A percentile compares a stretch with the other conserved stretches of the same genome.
These are phyloP conservation scores for Ustilago bromivora DNA, from an alignment of 1,284 basidiomycete genomes.

Conservation along the genomic window DNA sequence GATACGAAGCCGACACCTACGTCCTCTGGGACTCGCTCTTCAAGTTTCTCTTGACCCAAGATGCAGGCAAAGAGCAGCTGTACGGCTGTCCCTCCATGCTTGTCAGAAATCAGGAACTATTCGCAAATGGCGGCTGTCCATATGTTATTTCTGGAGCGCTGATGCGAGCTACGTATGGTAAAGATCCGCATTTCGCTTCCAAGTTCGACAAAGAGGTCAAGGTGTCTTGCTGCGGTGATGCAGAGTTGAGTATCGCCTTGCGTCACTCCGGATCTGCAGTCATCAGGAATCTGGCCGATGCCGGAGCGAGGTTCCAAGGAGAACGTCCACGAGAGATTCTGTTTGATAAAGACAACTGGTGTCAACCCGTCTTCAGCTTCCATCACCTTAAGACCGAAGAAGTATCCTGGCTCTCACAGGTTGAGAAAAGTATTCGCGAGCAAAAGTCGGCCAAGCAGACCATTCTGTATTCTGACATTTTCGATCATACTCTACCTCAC, in stretches of 20 bases:
- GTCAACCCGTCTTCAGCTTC: slow-evolving; percentile 30
- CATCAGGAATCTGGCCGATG: slow-evolving; percentile 16
- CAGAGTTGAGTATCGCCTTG: slow-evolving; percentile 36
- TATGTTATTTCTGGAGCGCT: slow-evolving; percentile 39
- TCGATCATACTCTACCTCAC: slow-evolving; percentile 20
- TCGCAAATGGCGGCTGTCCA: slow-evolving; percentile 39
- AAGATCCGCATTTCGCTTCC: slow-evolving; percentile 18
- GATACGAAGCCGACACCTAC: slow-evolving; percentile 41
- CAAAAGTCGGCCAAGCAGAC: slow-evolving; percentile 9
- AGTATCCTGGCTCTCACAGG: slow-evolving; percentile 1
- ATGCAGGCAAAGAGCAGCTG: slow-evolving; percentile 18
- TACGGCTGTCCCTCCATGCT: slow-evolving; percentile 31
- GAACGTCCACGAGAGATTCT: slow-evolving; percentile 26
- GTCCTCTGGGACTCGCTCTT: slow-evolving; percentile 40
- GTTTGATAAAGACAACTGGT: slow-evolving; percentile 29
- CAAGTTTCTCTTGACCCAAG: slow-evolving; percentile 21
- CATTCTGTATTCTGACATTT: slow-evolving; percentile 28
- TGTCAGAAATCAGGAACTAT: slow-evolving; percentile 20
- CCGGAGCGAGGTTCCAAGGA: slow-evolving; percentile 25
- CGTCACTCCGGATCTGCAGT: slow-evolving; percentile 15
- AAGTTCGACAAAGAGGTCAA: slow-evolving; percentile 27
- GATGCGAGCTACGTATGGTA: slow-evolving; percentile 37
- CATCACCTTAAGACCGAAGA: slow-evolving; percentile 34
- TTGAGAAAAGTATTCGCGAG: slow-evolving; percentile 18
- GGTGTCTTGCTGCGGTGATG: slow-evolving; percentile 41